Base-by-base conservation (phyloP, 2,329 filamentous ascomycete genomes). In the Penicillium sp. region DNA sequence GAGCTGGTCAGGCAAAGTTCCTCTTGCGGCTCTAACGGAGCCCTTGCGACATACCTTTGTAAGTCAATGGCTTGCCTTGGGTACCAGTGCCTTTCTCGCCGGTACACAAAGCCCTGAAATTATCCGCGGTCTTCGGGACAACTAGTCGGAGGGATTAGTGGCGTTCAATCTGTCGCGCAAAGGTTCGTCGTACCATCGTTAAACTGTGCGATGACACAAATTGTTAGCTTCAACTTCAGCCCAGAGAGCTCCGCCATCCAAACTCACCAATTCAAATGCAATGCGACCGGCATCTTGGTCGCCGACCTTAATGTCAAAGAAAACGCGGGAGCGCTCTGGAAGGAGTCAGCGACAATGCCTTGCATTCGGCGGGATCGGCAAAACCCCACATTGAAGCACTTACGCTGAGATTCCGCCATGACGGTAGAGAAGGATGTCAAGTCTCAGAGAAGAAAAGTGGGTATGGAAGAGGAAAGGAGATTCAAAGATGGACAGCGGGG, bases 101-200 rank as follows among this genome's bases (percentile, higher is more conserved):
- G 0, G 90, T 95, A 73, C 88, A 95, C 45, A 95, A 80, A 37
- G 82, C 80, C 58, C 89, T 86, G 75, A 96, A 96, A 76, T 96
- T 96, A 57, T 95, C 89, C 49, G 84, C 86, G 4, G 90, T 96
- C 73, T 93, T 95, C 60, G 90, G 90, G 13, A 95, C 89, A 44
- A 93, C 74, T 73, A 38, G 20, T 32, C 6, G 10, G 12, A 12
- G 18, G 14, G 11, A 20, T 45, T 36, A 45, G 42, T 17, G 37
- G 11, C 11, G 18, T 32, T 29, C 20, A 25, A 29, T 30, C 18
- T 31, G 20, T 12, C 33, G 20, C 17, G 15, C 16, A 36, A 28
- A 20, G 25, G 16, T 41, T 34, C 17, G 26, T 41, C 57, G 47
- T 61, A 72, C 70, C 65, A 64, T 72, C 70, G 51, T 68, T 65